Evolutionary conservation across 2,329 filamentous ascomycete genomes (phyloP), one percentile per base, ranked within the genome.

Genomic region (Xylariaceae sp.): DNA sequence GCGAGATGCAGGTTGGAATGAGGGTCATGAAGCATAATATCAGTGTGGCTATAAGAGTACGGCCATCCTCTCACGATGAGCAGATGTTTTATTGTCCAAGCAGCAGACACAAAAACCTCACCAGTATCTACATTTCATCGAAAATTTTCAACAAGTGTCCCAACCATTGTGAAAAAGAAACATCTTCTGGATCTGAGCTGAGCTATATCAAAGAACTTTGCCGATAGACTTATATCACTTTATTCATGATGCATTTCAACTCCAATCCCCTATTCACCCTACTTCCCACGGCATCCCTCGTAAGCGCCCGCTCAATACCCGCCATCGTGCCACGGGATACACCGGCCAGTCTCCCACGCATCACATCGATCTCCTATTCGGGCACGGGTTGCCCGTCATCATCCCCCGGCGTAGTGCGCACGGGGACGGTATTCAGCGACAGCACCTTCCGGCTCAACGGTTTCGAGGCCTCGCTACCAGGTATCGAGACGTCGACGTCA

Each of bases 341-440:
- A 1, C 65, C 64, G 6, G 51, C 58, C 5, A 52, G 59, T 1
- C 39, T 60, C 17, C 67, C 64, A 12, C 56, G 51, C 45, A 63
- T 71, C 49, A 58, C 58, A 4, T 67, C 64, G 32, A 59, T 71
- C 46, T 57, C 56, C 39, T 71, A 67, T 56, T 68, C 66, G 22
- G 70, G 70, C 47, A 66, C 48, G 51, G 70, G 70, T 12, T 72
- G 70, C 51, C 59, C 64, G 31, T 66, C 65, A 35, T 56, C 64
- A 40, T 52, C 58, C 19, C 63, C 69, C 31, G 63, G 58, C 31
- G 65, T 67, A 27, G 64, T 65, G 41, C 57, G 61, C 44, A 57
- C 59, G 10, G 67, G 67, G 22, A 57, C 55, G 47, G 64, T 66
- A 54, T 55, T 53, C 14, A 54, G 59, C 48, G 62, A 67, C 56